Evolutionary conservation across 306 rosid species (phyloP).

Genomic region (Lathyrus tuberosus): DNA sequence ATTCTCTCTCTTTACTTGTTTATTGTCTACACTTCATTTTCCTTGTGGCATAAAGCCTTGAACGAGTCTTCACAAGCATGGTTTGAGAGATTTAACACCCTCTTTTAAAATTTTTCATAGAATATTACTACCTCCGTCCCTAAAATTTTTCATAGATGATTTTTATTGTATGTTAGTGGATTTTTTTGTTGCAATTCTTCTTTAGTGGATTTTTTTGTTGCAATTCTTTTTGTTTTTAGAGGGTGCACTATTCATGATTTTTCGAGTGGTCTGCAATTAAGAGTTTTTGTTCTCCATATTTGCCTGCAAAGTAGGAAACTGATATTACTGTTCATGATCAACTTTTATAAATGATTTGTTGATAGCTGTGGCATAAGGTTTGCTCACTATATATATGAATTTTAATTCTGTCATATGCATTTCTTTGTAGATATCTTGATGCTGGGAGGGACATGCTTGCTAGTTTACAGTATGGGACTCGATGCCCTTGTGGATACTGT

Average conservation of each 20-base stretch:
- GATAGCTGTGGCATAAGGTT: constrained; percentile 9
- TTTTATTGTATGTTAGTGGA: constrained; percentile 5
- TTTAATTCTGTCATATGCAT: constrained; percentile 27
- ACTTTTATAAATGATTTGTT: constrained; percentile 20
- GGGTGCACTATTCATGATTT: constrained; percentile 5
- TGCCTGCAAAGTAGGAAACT: constrained; percentile 6
- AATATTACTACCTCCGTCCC: background rate
- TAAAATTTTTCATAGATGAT: background rate
- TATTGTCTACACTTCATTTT: constrained; percentile 17
- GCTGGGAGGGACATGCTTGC: constrained; percentile 93
- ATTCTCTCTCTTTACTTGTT: constrained; percentile 20
- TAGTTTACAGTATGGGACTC: constrained; percentile 88
- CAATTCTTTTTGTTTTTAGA: constrained; percentile 26
- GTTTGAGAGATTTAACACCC: constrained; percentile 23
- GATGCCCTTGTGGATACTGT: constrained; percentile 94
- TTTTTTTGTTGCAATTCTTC: constrained; percentile 6
- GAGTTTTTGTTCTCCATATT: background rate
- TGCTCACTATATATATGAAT: constrained; percentile 22
- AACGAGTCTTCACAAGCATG: constrained; percentile 8
- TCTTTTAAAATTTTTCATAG: background rate
- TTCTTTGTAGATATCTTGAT: constrained; percentile 80
- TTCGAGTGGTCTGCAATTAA: constrained; percentile 20
- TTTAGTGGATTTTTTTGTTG: constrained; percentile 23
- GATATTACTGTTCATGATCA: constrained; percentile 10
- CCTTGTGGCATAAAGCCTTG: background rate